A percentile compares a stretch with the other conserved stretches of the same genome.
phyloP scores from a whole-genome alignment of 192 early-diverging fungal genomes.

The Linnemannia exigua region DNA sequence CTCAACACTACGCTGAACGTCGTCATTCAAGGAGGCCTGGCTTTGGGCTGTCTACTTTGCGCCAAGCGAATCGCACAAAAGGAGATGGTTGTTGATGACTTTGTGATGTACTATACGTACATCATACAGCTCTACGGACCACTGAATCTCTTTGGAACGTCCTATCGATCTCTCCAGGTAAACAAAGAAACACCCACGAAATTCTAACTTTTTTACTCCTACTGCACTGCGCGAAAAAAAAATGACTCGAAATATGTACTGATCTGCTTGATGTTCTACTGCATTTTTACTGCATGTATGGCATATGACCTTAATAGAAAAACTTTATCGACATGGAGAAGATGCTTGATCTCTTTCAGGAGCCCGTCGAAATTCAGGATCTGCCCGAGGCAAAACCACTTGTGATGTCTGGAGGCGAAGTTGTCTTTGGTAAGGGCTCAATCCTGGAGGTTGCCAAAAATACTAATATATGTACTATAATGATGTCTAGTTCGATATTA shows the following conservation, averaged over 20 bases:
- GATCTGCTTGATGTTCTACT: constrained; percentile 65
- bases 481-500: not conserved
- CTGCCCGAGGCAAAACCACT: constrained; percentile 63
- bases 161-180: constrained; percentile 95
- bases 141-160: constrained; percentile 96
- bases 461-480: not conserved
- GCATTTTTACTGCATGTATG: constrained; percentile 61
- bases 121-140: constrained; percentile 97
- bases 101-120: constrained; percentile 96
- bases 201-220: not conserved
- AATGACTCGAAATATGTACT: not conserved
- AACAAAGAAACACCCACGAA: not conserved
- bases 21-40: constrained; percentile 84
- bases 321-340: constrained; percentile 76
- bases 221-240: not conserved
- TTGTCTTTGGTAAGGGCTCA: constrained; percentile 70
- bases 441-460: not conserved
- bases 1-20: constrained; percentile 88
- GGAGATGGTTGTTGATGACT: constrained; percentile 90
- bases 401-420: constrained; percentile 75
- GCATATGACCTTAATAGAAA: constrained; percentile 69
- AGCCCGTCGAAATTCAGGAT: constrained; percentile 73
- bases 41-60: constrained; percentile 82
- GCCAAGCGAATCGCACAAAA: constrained; percentile 81
- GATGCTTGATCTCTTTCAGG: constrained; percentile 62